phyloP scores from a whole-genome alignment of 768 basidiomycete species.

The Amyloporia xantha region DNA sequence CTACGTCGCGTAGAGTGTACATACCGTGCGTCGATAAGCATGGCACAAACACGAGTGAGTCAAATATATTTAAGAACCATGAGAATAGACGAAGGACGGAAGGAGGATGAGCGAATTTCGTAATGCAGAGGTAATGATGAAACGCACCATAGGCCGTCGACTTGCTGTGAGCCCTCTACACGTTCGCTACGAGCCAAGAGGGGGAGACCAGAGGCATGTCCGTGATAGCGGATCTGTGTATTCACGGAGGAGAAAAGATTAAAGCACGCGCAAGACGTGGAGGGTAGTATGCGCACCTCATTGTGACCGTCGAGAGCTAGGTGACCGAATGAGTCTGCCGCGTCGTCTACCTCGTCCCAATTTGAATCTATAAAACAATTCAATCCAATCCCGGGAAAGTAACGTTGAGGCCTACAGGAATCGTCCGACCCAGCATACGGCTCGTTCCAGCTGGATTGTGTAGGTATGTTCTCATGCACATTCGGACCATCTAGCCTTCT shows the following conservation, averaged over 20 bases:
- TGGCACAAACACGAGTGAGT: no score
- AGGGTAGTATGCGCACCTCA: conserved; percentile 38
- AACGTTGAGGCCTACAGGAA: conserved; percentile 2
- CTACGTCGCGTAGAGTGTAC: neutral
- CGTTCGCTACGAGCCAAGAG: conserved; percentile 62
- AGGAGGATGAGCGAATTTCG: no score
- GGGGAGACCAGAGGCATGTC: conserved; percentile 69
- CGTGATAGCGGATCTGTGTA: conserved; percentile 74
- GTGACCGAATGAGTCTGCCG: conserved; percentile 57
- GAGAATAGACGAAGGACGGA: no score
- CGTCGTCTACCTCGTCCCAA: conserved; percentile 25
- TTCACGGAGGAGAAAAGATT: neutral
- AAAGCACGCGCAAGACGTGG: conserved; percentile 8
- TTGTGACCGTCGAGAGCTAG: conserved; percentile 71
- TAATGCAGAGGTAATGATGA: neutral
- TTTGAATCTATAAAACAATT: conserved; percentile 1
- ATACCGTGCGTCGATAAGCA: no score
- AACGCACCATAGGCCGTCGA: conserved; percentile 31
- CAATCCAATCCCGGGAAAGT: no score
- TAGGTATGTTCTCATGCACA: neutral
- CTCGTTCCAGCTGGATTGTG: conserved; percentile 7
- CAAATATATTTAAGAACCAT: no score
- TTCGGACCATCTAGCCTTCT: conserved; percentile 7
- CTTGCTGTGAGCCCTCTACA: conserved; percentile 57
- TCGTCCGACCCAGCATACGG: conserved; percentile 7